Evolutionary conservation across 2,329 filamentous ascomycete genomes (phyloP).

Genomic region (Exophiala alcalophila): DNA sequence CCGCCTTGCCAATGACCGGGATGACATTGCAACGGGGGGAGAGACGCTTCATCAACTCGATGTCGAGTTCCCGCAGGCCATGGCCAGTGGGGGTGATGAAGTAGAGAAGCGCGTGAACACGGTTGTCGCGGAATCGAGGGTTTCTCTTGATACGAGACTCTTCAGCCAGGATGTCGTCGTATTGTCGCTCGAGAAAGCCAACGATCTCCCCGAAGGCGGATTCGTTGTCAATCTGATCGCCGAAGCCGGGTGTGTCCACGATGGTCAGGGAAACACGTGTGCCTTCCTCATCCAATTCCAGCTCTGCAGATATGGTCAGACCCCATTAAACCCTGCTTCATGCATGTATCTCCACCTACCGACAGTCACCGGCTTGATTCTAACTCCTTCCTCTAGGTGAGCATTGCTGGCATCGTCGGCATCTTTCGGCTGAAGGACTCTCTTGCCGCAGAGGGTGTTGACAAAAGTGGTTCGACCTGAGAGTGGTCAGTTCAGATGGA

Average conservation of each 20-base stretch:
- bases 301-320: conserved; percentile 56
- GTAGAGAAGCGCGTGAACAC: conserved; percentile 96
- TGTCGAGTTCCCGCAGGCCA: conserved; percentile 96
- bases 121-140: conserved; percentile 97
- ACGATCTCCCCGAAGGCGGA: conserved; percentile 98
- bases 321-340: not conserved
- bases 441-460: conserved; percentile 97
- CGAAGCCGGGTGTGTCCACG: conserved; percentile 96
- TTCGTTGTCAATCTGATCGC: conserved; percentile 99
- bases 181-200: conserved; percentile 97
- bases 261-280: conserved; percentile 97
- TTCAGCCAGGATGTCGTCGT: conserved; percentile 98
- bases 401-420: conserved; percentile 84
- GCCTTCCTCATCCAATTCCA: conserved; percentile 96
- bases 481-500: conserved; percentile 7
- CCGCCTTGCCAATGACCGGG: conserved; percentile 96
- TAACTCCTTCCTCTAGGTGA: conserved; percentile 92
- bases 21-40: conserved; percentile 98
- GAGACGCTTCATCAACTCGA: conserved; percentile 98
- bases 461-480: conserved; percentile 96
- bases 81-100: conserved; percentile 99
- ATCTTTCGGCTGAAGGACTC: conserved; percentile 86
- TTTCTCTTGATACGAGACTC: conserved; percentile 99
- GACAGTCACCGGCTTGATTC: conserved; percentile 97
- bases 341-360: conserved; percentile 57